Evolutionary conservation across 106 monocot species (phyloP), one percentile per base, ranked within the genome.

Genomic region (Posidonia australis): DNA sequence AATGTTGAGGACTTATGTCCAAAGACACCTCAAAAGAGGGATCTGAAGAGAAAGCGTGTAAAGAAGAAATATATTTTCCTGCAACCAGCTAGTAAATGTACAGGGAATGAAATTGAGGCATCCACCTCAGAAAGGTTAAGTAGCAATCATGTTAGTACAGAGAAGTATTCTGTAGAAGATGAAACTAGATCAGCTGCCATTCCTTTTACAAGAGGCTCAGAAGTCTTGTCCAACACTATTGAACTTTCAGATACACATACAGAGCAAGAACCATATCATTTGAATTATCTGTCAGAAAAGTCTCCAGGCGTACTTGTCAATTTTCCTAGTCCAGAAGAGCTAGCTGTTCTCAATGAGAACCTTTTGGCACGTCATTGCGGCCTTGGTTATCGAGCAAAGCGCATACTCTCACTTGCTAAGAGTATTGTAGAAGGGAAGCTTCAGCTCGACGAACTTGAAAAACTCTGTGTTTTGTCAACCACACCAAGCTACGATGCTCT

Each of bases 261-360:
- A n/a, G n/a, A n/a, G n/a, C n/a, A n/a, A n/a, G n/a, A n/a, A n/a
- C n/a, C n/a, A n/a, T n/a, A n/a, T n/a, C n/a, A n/a, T n/a, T n/a
- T n/a, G n/a, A n/a, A n/a, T n/a, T n/a, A n/a, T n/a, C n/a, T n/a
- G n/a, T n/a, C n/a, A n/a, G n/a, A n/a, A n/a, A n/a, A n/a, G n/a
- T n/a, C n/a, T n/a, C n/a, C n/a, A n/a, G 56, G 17, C 5, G 18
- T 64, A 54, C 54, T 70, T 60, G 83, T 83, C 13, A 67, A 91
- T 72, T 91, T 91, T 59, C 90, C 90, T 42, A 77, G 69, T 19
- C 81, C 90, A 5, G 79, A 78, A 58, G 90, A 91, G 77, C 66
- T 91, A 63, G 86, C 79, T 3, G 46, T 20, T 44, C 76, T 83
- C 51, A 75, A 81, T 77, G 73, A 60, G 13, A 25, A 74, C 1